phyloP scores from a whole-genome alignment of 2,329 filamentous ascomycete genomes.

The Colletotrichum siamense region DNA sequence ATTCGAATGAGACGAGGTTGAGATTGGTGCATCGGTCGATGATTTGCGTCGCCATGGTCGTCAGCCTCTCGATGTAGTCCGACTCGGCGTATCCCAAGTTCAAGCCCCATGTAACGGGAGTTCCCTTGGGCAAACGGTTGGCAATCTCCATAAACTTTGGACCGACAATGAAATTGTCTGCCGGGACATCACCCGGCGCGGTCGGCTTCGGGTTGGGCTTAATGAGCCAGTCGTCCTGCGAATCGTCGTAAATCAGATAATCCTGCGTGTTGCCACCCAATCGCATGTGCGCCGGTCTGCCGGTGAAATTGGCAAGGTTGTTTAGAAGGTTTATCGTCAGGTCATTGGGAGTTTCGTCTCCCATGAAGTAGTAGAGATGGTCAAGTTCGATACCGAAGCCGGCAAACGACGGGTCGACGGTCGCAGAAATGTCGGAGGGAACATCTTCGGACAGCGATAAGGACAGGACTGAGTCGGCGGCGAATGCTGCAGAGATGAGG shows the following conservation, averaged over 20 bases:
- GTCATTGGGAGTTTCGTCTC: constrained; percentile 15
- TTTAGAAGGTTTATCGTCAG: constrained; percentile 4
- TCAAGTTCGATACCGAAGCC: constrained; percentile 19
- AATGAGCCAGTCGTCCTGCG: constrained; percentile 16
- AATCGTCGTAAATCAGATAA: constrained; percentile 13
- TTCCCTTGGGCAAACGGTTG: constrained; percentile 14
- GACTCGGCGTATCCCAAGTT: constrained; percentile 12
- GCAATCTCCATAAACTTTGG: constrained; percentile 19
- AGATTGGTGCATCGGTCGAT: constrained; percentile 17
- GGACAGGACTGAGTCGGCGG: not conserved
- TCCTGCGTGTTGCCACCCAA: constrained; percentile 19
- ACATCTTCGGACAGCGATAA: constrained; percentile 6
- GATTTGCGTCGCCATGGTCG: constrained; percentile 13
- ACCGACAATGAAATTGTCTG: constrained; percentile 17
- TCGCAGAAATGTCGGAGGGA: not conserved
- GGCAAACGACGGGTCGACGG: constrained; percentile 15
- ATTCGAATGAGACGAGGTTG: constrained; percentile 17
- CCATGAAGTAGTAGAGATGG: constrained; percentile 20
- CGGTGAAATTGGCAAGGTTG: constrained; percentile 15
- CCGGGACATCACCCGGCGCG: not conserved
- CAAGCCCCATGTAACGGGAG: constrained; percentile 12
- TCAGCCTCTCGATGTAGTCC: constrained; percentile 11
- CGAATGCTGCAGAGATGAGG: constrained; percentile 1
- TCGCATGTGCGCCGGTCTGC: constrained; percentile 7
- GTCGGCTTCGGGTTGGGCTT: constrained; percentile 5